These are phyloP conservation scores for Aureobasidium sp. DNA, from an alignment of 2,329 filamentous ascomycete genomes.

Conservation along the genomic window DNA sequence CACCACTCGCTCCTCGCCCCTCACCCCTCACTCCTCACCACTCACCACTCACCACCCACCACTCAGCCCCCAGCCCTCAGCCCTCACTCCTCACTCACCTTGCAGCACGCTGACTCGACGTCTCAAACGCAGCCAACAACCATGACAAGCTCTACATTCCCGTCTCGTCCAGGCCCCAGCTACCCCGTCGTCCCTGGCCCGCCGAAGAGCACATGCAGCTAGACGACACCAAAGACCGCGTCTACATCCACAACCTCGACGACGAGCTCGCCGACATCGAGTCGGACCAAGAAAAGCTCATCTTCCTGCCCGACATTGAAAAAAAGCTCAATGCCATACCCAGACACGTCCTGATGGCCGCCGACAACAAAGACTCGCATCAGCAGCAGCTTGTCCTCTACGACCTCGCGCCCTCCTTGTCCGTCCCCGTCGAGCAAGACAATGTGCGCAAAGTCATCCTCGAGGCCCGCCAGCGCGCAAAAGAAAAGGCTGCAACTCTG, in stretches of 20 bases:
- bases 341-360: slow-evolving; percentile 53
- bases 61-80: slow-evolving; percentile 26
- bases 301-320: slow-evolving; percentile 81
- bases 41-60: too few species aligned
- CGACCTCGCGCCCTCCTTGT: slow-evolving; percentile 67
- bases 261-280: slow-evolving; percentile 71
- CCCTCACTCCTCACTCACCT: too few species aligned
- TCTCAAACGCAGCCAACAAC: slow-evolving; percentile 40
- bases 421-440: slow-evolving; percentile 64
- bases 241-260: slow-evolving; percentile 88
- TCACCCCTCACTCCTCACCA: slow-evolving; percentile 27
- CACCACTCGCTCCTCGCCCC: slow-evolving; percentile 22
- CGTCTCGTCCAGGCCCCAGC: slow-evolving; percentile 33
- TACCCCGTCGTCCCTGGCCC: background rate
- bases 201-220: slow-evolving; percentile 66
- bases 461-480: slow-evolving; percentile 63
- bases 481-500: slow-evolving; percentile 42
- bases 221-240: slow-evolving; percentile 77
- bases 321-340: slow-evolving; percentile 69
- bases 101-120: slow-evolving; percentile 25
- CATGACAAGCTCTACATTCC: slow-evolving; percentile 60
- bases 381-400: slow-evolving; percentile 72
- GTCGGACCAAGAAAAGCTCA: slow-evolving; percentile 53
- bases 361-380: slow-evolving; percentile 44
- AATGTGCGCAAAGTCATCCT: slow-evolving; percentile 76